Base-by-base conservation (phyloP, 2,329 filamentous ascomycete species). In the Pezicula neosporulosa region DNA sequence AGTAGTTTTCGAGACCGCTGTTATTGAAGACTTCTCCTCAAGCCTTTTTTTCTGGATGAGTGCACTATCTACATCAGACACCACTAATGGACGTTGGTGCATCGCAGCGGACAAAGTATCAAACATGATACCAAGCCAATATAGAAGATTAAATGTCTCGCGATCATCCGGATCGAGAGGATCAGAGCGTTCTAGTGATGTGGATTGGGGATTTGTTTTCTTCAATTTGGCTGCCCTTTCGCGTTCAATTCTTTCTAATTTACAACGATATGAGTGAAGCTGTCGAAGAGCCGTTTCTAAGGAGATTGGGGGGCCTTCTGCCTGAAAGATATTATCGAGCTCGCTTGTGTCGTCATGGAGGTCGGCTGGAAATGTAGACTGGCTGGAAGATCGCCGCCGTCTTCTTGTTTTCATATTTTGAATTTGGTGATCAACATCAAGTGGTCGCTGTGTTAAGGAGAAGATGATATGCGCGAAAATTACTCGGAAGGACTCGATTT, bases 121-220 rank as follows among this genome's bases (percentile, higher is more conserved):
- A 44, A 81, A 78, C 79, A 83, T 83, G 43, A 82, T 68, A 0
- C 75, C 77, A 15, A 83, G 66, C 80, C 80, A 83, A 58, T 78
- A 82, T 2, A 83, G 59, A 10, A 83, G 64, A 12, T 77, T 71
- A 24, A 83, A 68, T 0, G 80, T 82, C 10, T 72, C 66, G 16
- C 66, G 65, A 62, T 75, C 66, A 16, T 70, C 66, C 27, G 59
- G 51, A 41, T 63, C 65, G 12, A 70, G 57, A 66, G 49, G 30
- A 41, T 45, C 45, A 13, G 45, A 15, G 8, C 35, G 28, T 6
- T 33, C 27, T 19, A 13, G 16, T 15, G 16, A n/a, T 38, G 13
- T 42, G 42, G 57, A 59, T 28, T 50, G 53, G 28, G 56, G n/a
- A 48, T 49, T 15, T 15, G 21, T 38, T 48, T 35, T 27, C 33